Base-by-base conservation (phyloP, 441 rosid genomes). In the Kokia cookei region DNA sequence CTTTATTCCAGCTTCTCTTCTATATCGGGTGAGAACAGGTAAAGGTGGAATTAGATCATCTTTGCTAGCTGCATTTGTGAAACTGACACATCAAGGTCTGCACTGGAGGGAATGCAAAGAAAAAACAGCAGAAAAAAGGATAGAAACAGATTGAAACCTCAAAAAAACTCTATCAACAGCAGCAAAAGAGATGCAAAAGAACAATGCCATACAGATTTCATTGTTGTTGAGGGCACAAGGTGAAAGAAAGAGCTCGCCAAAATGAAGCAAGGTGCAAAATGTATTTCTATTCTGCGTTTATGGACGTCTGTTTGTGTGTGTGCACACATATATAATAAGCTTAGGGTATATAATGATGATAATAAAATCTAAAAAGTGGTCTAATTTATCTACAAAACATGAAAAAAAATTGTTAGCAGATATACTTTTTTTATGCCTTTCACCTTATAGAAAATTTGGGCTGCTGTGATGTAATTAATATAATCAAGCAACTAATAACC, bases 11-110 rank as follows among this genome's bases (percentile, higher is more conserved):
- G 90, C 90, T 86, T 93, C 99, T 86, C 73, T 93, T 79, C 65
- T 91, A 88, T 87, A 89, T 81, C 99, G 87, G 9, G 99, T 93
- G 77, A 96, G 97, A 78, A 91, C 84, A 72, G 99, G 99, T 82
- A 89, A 92, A 69, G 99, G 97, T 75, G 98, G 98, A 76, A 96
- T 80, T 71, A 96, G 80, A 83, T 96, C 99, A 75, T 92, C 99
- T 81, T 91, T 96, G 86, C 85, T 87, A 45, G 87, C 99, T 96
- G 90, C 82, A 84, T 69, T 42, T 72, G 40, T 37, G 62, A 81
- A 83, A 71, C 74, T 65, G 76, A 75, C 40, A 77, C 73, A 59
- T 72, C 61, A 80, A 48, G 69, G 37, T 67, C 62, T 69, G 74
- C 37, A 24, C 48, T 43, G 61, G 7, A 75, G 65, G 70, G 13